A percentile compares a stretch with the other conserved stretches of the same genome.
Evolutionary conservation across 805 yeast genomes (phyloP).

Genomic region (Saturnispora ahearnii): DNA sequence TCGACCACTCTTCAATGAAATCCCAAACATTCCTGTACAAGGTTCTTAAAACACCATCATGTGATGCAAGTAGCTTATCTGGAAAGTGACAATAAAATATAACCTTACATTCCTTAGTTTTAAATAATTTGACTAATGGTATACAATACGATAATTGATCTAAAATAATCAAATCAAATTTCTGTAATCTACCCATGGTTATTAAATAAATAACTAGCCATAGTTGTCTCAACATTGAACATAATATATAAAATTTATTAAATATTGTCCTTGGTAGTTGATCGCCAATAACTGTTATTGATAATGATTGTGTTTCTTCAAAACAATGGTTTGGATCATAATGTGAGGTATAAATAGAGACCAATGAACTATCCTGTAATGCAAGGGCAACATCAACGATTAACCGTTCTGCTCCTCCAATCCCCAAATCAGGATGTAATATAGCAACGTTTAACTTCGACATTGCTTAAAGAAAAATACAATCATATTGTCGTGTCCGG

Average conservation of each 20-base stretch:
- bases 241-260: slow-evolving; percentile 68
- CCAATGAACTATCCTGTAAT: slow-evolving; percentile 50
- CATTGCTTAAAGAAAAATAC: neutral
- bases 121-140: slow-evolving; percentile 53
- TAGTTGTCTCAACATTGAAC: slow-evolving; percentile 77
- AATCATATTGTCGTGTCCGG: neutral
- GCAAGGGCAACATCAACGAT: slow-evolving; percentile 94
- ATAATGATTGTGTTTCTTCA: slow-evolving; percentile 67
- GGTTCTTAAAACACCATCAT: slow-evolving; percentile 44
- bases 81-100: slow-evolving; percentile 96
- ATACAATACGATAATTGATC: slow-evolving; percentile 84
- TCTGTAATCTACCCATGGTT: slow-evolving; percentile 35
- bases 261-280: slow-evolving; percentile 60
- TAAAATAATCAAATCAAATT: slow-evolving; percentile 66
- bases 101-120: slow-evolving; percentile 36
- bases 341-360: slow-evolving; percentile 78
- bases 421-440: slow-evolving; percentile 92
- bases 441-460: slow-evolving; percentile 47
- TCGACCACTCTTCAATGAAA: slow-evolving; percentile 70
- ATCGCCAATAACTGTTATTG: slow-evolving; percentile 75
- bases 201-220: slow-evolving; percentile 45
- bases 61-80: slow-evolving; percentile 66
- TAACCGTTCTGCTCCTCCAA: slow-evolving; percentile 96
- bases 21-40: slow-evolving; percentile 81
- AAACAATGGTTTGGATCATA: slow-evolving; percentile 83